Base-by-base conservation (phyloP, 2,329 filamentous ascomycete genomes). In the Incumbomyces lentus region DNA sequence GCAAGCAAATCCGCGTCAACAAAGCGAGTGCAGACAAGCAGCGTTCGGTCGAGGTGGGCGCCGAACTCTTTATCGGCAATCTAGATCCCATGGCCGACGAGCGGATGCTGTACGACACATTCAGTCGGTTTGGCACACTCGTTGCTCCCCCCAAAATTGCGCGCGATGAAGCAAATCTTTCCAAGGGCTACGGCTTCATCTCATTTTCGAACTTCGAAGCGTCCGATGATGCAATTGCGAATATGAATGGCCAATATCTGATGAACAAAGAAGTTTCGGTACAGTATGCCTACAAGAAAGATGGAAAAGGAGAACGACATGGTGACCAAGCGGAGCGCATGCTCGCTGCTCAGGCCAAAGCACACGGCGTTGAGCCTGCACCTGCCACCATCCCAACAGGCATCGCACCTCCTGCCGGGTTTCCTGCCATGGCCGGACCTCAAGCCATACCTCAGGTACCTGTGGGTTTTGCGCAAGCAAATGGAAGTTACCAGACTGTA, bases 211-310 rank as follows among this genome's bases (percentile, higher is more conserved):
- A 86, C 61, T 98, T 98, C 63, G 92, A 96, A 61, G 84, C 87
- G 57, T 92, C 87, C 10, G 92, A 98, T 60, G 83, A 86, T 52
- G 89, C 92, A 35, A 86, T 94, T 52, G 76, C 81, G 55, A 92
- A 90, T 63, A 89, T 98, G 84, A 85, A 95, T 63, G 87, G 87
- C 43, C 89, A 96, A 69, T 96, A 92, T 66, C 79, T 98, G 50
- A 89, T 94, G 74, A 95, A 92, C 73, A 95, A 95, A 70, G 86
- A 95, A 65, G 84, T 96, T 58, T 86, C 84, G 2, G 92, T 98
- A 37, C 90, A 96, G 67, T 98, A 96, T 65, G 92, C 92, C 33
- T 96, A 95, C 76, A 98, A 98, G 75, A 96, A 96, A 68, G 92
- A 98, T 60, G 92, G 92, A 56, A 95, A 95, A 69, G 90, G 90